Conservation (phyloP, 2,329 filamentous ascomycete species). For the Sporothrix globosa region DNA sequence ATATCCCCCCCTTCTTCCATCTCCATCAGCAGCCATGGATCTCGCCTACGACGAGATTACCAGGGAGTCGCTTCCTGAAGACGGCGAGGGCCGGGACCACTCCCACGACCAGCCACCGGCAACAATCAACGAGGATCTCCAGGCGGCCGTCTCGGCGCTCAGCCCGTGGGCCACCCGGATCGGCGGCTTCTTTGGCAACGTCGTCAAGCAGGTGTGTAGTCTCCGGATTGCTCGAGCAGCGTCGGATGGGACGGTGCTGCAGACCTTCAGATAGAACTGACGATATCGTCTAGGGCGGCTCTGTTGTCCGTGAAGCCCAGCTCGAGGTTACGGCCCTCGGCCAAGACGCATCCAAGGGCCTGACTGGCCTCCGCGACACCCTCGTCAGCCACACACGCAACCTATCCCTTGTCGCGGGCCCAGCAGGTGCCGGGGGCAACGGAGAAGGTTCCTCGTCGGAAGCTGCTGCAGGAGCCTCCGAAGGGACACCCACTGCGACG, state of each 20-base stretch:
- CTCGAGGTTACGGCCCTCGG: slow-evolving; percentile 81
- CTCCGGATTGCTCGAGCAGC: neutral
- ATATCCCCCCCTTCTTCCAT: neutral
- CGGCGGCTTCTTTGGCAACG: slow-evolving; percentile 84
- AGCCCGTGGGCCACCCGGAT: slow-evolving; percentile 90
- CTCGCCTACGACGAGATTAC: slow-evolving; percentile 96
- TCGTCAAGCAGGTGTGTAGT: slow-evolving; percentile 80
- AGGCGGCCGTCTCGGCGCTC: slow-evolving; percentile 94
- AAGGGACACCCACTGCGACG: slow-evolving; percentile 52
- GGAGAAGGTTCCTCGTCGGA: slow-evolving; percentile 38
- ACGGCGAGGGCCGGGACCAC: slow-evolving; percentile 51
- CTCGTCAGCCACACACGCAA: slow-evolving; percentile 74
- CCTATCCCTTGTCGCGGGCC: slow-evolving; percentile 63
- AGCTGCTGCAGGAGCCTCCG: slow-evolving; percentile 11
- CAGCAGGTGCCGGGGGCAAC: slow-evolving; percentile 39
- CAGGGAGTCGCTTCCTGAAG: slow-evolving; percentile 72
- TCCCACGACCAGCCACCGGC: slow-evolving; percentile 48
- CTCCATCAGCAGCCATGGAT: slow-evolving; percentile 67
- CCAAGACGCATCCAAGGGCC: slow-evolving; percentile 79
- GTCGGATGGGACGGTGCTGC: too few species aligned
- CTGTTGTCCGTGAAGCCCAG: slow-evolving; percentile 79
- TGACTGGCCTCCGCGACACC: slow-evolving; percentile 69
- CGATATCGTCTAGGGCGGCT: slow-evolving; percentile 64
- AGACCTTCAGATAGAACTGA: neutral
- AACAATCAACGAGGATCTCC: slow-evolving; percentile 82